Conservation (phyloP, 495 filamentous ascomycete species). For the Corynascus novoguineensis region DNA sequence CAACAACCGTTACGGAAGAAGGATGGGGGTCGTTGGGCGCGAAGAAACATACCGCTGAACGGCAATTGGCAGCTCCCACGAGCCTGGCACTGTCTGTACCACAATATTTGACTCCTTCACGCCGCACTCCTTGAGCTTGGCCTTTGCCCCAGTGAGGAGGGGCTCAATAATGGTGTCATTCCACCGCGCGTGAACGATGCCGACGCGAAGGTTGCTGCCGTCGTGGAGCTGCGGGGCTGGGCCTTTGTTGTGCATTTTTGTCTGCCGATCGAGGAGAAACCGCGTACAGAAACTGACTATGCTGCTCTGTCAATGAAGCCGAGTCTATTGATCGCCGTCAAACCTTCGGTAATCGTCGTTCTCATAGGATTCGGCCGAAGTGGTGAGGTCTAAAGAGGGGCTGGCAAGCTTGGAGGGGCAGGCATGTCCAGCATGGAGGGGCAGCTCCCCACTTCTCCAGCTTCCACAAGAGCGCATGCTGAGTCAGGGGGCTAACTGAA, state of each 20-base stretch:
- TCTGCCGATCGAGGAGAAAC: neutral
- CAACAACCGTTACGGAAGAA: neutral
- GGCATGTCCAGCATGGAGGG: constrained; percentile 9
- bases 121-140: constrained; percentile 54
- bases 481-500: too few relatives aligned
- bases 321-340: neutral
- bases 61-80: constrained; percentile 87
- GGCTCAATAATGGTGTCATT: constrained; percentile 71
- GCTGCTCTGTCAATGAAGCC: neutral
- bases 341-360: neutral
- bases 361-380: neutral
- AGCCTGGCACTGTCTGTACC: constrained; percentile 82
- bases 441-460: neutral
- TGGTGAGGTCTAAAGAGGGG: neutral
- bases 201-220: constrained; percentile 80
- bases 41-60: constrained; percentile 60
- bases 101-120: constrained; percentile 85
- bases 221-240: constrained; percentile 44
- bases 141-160: constrained; percentile 62
- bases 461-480: too few relatives aligned
- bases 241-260: constrained; percentile 41
- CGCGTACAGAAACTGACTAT: neutral
- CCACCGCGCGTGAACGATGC: constrained; percentile 94
- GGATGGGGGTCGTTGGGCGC: neutral
- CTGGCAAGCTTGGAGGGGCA: neutral